Evolutionary conservation across 345 rosid genomes (phyloP).

Genomic region (Eucalyptus sp.): DNA sequence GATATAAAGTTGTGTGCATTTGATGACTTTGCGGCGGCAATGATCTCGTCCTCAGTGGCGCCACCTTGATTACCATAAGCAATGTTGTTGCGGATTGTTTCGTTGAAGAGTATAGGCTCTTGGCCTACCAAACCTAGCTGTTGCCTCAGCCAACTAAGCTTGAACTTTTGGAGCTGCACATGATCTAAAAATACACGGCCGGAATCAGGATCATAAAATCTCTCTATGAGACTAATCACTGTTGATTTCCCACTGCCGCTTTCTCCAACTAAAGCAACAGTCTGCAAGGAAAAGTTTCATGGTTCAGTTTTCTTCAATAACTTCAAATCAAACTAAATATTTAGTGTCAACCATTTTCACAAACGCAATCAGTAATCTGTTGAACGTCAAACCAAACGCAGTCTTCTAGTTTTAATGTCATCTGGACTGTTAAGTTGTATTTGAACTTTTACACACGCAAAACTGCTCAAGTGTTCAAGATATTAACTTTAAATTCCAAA

Average conservation of each 20-base stretch:
- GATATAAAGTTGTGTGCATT: slow-evolving; percentile 60
- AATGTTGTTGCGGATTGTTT: slow-evolving; percentile 48
- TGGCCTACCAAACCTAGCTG: slow-evolving; percentile 68
- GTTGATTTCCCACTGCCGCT: slow-evolving; percentile 80
- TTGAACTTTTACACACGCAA: not conserved
- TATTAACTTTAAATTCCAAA: not conserved
- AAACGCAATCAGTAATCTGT: not conserved
- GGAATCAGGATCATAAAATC: slow-evolving; percentile 67
- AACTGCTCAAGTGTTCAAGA: not conserved
- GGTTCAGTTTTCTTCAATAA: not conserved
- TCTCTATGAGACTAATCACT: slow-evolving; percentile 47
- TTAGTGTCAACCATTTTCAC: not conserved
- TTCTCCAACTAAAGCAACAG: slow-evolving; percentile 67
- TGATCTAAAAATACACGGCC: slow-evolving; percentile 36
- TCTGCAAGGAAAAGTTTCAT: slow-evolving; percentile 12
- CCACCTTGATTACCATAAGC: slow-evolving; percentile 46
- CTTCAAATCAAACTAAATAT: not conserved
- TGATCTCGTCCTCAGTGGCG: slow-evolving; percentile 39
- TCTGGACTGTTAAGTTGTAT: not conserved
- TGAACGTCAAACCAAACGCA: not conserved
- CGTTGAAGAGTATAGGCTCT: slow-evolving; percentile 68
- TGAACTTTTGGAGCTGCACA: slow-evolving; percentile 19
- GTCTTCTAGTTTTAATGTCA: not conserved
- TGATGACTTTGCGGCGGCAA: slow-evolving; percentile 40
- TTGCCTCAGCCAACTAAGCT: slow-evolving; percentile 56